Conservation (phyloP, 2,329 filamentous ascomycete species). For the Massarina eburnea region DNA sequence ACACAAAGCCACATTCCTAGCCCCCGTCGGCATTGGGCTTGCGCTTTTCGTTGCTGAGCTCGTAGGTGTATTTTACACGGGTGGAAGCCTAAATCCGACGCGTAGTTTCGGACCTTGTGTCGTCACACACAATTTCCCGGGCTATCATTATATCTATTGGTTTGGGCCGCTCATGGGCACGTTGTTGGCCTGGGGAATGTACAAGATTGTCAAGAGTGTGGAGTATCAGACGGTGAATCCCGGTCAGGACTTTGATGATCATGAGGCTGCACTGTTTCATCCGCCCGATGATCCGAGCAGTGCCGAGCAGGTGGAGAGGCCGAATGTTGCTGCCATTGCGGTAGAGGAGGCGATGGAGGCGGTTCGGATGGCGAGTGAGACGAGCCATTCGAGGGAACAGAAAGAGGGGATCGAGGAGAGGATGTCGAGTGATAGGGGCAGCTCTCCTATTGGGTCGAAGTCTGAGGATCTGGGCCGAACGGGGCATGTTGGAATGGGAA, state of each 20-base stretch:
- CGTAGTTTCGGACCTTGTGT: slow-evolving; percentile 46
- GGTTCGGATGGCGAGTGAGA: slow-evolving; percentile 10
- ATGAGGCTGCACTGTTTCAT: slow-evolving; percentile 36
- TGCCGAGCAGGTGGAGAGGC: slow-evolving; percentile 30
- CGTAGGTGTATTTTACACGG: slow-evolving; percentile 49
- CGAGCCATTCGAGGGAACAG: background rate
- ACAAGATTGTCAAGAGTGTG: slow-evolving; percentile 43
- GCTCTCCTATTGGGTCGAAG: background rate
- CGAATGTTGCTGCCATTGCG: slow-evolving; percentile 32
- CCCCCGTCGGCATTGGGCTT: slow-evolving; percentile 71
- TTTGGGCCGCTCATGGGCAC: slow-evolving; percentile 40
- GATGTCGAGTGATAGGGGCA: slow-evolving; percentile 8
- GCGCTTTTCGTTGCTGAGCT: slow-evolving; percentile 66
- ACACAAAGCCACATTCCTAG: slow-evolving; percentile 70
- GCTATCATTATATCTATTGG: slow-evolving; percentile 50
- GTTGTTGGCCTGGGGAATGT: slow-evolving; percentile 42
- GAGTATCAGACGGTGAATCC: slow-evolving; percentile 49
- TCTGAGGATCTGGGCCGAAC: background rate
- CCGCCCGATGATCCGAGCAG: slow-evolving; percentile 28
- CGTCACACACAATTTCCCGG: slow-evolving; percentile 38
- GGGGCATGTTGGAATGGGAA: background rate
- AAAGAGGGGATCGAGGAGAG: slow-evolving; percentile 14
- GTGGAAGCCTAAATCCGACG: slow-evolving; percentile 47
- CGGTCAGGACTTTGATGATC: slow-evolving; percentile 43
- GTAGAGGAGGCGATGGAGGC: slow-evolving; percentile 24